Percentiles rank a stretch among this genome's conserved stretches.
Evolutionary conservation across 1,139 yeast species (phyloP).

Genomic region (Magnusiomyces ingens): DNA sequence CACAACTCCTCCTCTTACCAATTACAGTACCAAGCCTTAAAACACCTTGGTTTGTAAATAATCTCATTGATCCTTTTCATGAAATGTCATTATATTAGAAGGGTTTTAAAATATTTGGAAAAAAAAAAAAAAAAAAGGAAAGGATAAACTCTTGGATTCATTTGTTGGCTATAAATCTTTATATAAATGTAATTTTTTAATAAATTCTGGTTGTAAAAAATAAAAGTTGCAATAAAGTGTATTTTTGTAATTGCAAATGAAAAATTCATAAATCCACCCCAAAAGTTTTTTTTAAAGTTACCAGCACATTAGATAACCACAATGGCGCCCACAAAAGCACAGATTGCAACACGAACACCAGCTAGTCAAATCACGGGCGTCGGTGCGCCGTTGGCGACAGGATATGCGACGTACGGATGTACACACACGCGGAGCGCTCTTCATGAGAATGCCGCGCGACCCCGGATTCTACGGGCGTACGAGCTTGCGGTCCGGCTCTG

Average conservation of each 20-base stretch:
- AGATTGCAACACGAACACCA: background rate
- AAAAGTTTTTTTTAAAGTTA: background rate
- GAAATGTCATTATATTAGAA: background rate
- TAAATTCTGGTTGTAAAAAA: background rate
- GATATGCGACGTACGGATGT: background rate
- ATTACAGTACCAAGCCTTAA: constrained; percentile 26
- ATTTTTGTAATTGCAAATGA: background rate
- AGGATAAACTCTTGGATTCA: background rate
- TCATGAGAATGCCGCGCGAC: background rate
- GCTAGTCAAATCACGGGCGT: background rate
- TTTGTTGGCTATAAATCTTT: background rate
- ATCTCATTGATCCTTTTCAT: too few relatives aligned
- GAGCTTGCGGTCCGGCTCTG: constrained; percentile 6
- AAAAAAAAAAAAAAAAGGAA: background rate
- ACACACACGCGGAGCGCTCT: background rate
- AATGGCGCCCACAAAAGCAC: constrained; percentile 5
- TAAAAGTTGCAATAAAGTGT: background rate
- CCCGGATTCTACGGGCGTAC: background rate
- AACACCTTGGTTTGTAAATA: too few relatives aligned
- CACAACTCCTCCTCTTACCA: constrained; percentile 26
- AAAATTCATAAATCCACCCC: background rate
- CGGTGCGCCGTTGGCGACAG: background rate
- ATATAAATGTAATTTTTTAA: background rate
- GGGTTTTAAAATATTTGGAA: background rate
- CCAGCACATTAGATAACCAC: background rate